These are phyloP conservation scores for Amauroascus niger DNA, from an alignment of 2,329 filamentous ascomycete species.

Conservation along the genomic window DNA sequence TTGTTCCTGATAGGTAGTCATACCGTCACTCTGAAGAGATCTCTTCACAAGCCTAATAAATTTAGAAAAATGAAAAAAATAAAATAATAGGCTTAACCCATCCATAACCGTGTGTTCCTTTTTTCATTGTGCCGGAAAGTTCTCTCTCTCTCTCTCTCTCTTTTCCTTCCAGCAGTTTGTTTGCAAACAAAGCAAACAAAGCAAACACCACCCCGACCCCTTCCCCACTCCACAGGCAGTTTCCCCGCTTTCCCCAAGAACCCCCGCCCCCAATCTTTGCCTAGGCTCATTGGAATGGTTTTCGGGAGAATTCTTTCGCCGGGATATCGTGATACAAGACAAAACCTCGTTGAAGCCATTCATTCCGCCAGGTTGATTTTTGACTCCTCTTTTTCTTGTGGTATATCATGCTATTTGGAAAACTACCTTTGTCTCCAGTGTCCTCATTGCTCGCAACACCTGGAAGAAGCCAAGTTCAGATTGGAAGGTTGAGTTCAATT, in stretches of 20 bases:
- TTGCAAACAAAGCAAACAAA: constrained; percentile 1
- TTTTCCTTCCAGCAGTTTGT: no score
- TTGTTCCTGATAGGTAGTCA: no score
- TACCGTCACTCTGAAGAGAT: no score
- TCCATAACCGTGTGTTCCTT: no score
- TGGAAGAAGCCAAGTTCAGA: not conserved
- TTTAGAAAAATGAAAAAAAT: no score
- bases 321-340: not conserved
- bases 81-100: no score
- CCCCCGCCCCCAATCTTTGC: no score
- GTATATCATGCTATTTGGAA: constrained; percentile 1
- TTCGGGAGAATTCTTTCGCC: not conserved
- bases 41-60: no score
- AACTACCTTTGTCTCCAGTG: not conserved
- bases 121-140: no score
- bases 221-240: not conserved
- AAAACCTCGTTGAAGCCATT: not conserved
- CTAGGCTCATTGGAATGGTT: constrained; percentile 5
- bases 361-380: not conserved
- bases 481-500: not conserved
- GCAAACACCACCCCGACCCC: not conserved
- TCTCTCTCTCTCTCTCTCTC: no score
- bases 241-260: constrained; percentile 11
- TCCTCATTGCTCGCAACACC: not conserved
- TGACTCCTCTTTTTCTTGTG: not conserved